phyloP scores from a whole-genome alignment of 2,329 filamentous ascomycete species.

The Aspergillus sp. region DNA sequence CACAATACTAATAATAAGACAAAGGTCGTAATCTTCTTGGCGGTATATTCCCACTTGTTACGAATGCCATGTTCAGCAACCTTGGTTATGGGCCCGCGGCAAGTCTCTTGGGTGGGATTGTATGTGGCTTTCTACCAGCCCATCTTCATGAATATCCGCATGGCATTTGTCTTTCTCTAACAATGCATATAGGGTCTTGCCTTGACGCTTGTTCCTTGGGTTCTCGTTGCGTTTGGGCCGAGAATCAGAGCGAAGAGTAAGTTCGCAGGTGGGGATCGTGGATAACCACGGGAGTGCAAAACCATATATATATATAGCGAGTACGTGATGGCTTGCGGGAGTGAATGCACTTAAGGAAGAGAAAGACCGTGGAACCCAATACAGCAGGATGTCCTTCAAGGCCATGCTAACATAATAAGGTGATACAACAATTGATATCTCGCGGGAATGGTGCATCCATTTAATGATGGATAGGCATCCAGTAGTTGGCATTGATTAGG shows the following conservation, averaged over 20 bases:
- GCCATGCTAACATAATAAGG: too few species aligned
- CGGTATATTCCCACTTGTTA: slow-evolving; percentile 79
- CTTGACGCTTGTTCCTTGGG: slow-evolving; percentile 79
- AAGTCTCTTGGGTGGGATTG: slow-evolving; percentile 76
- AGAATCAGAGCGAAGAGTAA: slow-evolving; percentile 73
- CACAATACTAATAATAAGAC: not conserved
- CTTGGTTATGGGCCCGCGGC: slow-evolving; percentile 73
- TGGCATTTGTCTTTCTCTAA: not conserved
- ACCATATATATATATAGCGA: too few species aligned
- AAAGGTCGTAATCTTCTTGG: slow-evolving; percentile 74
- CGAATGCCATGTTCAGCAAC: slow-evolving; percentile 70
- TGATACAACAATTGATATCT: too few species aligned
- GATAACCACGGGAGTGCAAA: not conserved
- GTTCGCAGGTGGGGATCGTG: slow-evolving; percentile 64
- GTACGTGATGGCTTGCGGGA: too few species aligned
- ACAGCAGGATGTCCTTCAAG: too few species aligned
- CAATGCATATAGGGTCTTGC: slow-evolving; percentile 44
- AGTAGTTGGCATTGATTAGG: not conserved
- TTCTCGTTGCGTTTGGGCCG: slow-evolving; percentile 75
- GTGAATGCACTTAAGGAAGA: too few species aligned
- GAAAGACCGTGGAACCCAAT: too few species aligned
- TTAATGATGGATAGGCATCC: too few species aligned
- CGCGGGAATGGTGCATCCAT: too few species aligned
- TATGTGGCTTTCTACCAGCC: slow-evolving; percentile 33
- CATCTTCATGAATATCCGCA: too few species aligned